These are phyloP conservation scores for Aspergillus proliferans DNA, from an alignment of 2,329 filamentous ascomycete species.

Conservation along the genomic window DNA sequence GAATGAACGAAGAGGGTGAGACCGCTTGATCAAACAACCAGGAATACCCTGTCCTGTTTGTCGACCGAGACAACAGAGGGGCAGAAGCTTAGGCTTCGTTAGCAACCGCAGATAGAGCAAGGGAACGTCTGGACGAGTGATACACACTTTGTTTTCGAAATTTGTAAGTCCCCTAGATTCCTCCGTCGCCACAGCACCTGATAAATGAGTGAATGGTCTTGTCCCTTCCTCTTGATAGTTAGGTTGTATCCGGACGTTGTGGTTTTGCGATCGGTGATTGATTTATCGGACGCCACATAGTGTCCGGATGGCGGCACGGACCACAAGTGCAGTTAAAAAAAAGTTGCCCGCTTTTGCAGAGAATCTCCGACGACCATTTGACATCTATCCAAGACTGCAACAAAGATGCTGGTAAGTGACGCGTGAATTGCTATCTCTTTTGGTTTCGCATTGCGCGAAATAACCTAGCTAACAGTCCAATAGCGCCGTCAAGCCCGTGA, in stretches of 20 bases:
- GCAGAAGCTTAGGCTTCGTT: slow-evolving; percentile 14
- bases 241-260: slow-evolving; percentile 1
- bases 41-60: slow-evolving; percentile 10
- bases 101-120: slow-evolving; percentile 1
- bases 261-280: slow-evolving; percentile 15
- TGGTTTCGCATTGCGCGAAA: not conserved
- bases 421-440: not conserved
- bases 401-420: slow-evolving; percentile 28
- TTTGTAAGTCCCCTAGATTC: slow-evolving; percentile 10
- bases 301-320: slow-evolving; percentile 19
- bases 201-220: slow-evolving; percentile 16
- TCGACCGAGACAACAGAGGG: slow-evolving; percentile 22
- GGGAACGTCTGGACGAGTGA: not conserved
- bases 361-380: slow-evolving; percentile 5
- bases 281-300: slow-evolving; percentile 21
- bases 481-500: slow-evolving; percentile 69
- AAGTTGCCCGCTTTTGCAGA: slow-evolving; percentile 26
- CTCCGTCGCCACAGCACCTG: slow-evolving; percentile 16
- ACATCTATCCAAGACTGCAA: not conserved
- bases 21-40: slow-evolving; percentile 6
- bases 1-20: slow-evolving; percentile 22
- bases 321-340: slow-evolving; percentile 31
- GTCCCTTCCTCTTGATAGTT: slow-evolving; percentile 8
- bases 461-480: slow-evolving; percentile 8
- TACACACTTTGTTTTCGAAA: slow-evolving; percentile 15